Evolutionary conservation across 768 basidiomycete genomes (phyloP).

Genomic region (Cytidiella melzeri): DNA sequence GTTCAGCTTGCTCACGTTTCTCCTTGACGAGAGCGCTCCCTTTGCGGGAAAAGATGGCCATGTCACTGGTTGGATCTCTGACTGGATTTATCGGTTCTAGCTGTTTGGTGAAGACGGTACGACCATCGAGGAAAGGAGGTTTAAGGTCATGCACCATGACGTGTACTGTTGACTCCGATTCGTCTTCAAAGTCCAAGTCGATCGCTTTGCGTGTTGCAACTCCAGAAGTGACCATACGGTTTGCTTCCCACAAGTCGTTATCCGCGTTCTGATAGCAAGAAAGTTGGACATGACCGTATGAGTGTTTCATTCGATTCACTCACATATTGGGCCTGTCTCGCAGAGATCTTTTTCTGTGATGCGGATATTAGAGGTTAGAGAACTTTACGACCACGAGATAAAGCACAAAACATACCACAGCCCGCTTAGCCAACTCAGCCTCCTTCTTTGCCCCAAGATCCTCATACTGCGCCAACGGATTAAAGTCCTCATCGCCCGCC

Average conservation of each 20-base stretch:
- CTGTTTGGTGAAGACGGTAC: slow-evolving; percentile 93
- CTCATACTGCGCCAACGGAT: slow-evolving; percentile 90
- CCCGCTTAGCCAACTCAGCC: slow-evolving; percentile 67
- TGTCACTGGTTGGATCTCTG: slow-evolving; percentile 86
- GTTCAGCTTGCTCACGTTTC: slow-evolving; percentile 93
- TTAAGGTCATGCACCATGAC: slow-evolving; percentile 97
- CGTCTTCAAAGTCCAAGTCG: slow-evolving; percentile 94
- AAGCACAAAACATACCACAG: slow-evolving; percentile 34
- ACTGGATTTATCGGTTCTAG: slow-evolving; percentile 97
- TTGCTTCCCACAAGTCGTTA: slow-evolving; percentile 98
- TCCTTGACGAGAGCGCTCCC: slow-evolving; percentile 93
- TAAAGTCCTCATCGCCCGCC: slow-evolving; percentile 87
- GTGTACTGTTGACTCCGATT: slow-evolving; percentile 93
- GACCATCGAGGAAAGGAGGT: slow-evolving; percentile 96
- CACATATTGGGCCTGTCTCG: slow-evolving; percentile 94
- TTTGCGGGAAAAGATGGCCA: slow-evolving; percentile 95
- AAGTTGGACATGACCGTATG: slow-evolving; percentile 10
- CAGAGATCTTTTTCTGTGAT: slow-evolving; percentile 78
- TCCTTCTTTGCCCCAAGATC: slow-evolving; percentile 67
- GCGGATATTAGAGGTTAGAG: not conserved
- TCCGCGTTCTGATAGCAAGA: slow-evolving; percentile 77
- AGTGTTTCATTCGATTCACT: slow-evolving; percentile 23
- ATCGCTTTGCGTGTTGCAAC: slow-evolving; percentile 82
- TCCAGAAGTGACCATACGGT: slow-evolving; percentile 95
- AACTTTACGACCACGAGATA: slow-evolving; percentile 15